Percentiles rank a stretch among this genome's conserved stretches.
Conservation (phyloP, 352 stramenopile species). For the Globisporangium mamillatum region DNA sequence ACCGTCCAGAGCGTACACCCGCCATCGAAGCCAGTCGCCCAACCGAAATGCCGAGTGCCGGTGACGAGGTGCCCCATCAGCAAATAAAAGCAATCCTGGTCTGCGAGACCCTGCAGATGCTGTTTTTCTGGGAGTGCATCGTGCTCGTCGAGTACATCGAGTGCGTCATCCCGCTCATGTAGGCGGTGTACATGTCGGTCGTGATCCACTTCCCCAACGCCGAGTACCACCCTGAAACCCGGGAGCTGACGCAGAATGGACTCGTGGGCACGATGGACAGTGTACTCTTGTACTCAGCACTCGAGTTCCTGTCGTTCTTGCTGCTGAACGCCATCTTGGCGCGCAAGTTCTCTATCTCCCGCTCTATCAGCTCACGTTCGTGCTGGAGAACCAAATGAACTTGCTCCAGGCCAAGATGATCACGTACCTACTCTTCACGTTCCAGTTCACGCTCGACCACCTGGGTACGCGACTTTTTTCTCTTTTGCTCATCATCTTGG, state of each 20-base stretch:
- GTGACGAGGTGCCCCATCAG: neutral
- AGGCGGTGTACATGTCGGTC: constrained; percentile 7
- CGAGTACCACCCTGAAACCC: constrained; percentile 7
- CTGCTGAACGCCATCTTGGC: constrained; percentile 2
- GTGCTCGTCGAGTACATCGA: constrained; percentile 27
- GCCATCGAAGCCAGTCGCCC: neutral
- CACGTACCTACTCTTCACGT: constrained; percentile 23
- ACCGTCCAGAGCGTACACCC: neutral
- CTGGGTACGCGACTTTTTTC: neutral
- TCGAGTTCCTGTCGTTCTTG: constrained; percentile 19
- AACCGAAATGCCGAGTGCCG: neutral
- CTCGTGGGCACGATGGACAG: neutral
- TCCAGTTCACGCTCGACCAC: constrained; percentile 14
- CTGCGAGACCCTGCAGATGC: constrained; percentile 7
- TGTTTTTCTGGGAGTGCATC: constrained; percentile 25
- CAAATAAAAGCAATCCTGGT: constrained; percentile 3
- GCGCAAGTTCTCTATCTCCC: constrained; percentile 13
- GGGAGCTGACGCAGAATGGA: neutral
- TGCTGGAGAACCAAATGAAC: constrained; percentile 34
- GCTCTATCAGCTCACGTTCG: constrained; percentile 51
- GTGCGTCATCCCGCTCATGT: constrained; percentile 18
- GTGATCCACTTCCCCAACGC: constrained; percentile 12
- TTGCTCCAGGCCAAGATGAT: constrained; percentile 40
- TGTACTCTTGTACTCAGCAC: constrained; percentile 12
- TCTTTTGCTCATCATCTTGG: neutral